Base-by-base conservation (phyloP, 169 alveolate genomes). In the Cryptosporidium sp. region DNA sequence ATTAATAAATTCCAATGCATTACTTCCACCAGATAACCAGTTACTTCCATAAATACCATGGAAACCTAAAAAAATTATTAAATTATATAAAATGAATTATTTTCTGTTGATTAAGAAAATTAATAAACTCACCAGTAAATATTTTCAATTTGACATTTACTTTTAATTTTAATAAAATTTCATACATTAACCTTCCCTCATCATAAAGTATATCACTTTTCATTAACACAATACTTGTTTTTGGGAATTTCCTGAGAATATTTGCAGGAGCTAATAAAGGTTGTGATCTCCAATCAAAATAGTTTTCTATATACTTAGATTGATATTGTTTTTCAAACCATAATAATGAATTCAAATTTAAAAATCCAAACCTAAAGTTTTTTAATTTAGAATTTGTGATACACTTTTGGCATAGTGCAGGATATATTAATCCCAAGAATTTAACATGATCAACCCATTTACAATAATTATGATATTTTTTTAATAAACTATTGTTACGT, bases 271-370 rank as follows among this genome's bases (percentile, higher is more conserved):
- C 51, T 26, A 75, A n/a, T 58, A 75, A 39, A 16, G 86, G 86
- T 26, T 75, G 86, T 26, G 86, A 58, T 75, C 86, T 75, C 86
- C 86, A 75, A 35, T 75, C 86, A 18, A 75, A 75, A 42, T 75
- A 60, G 33, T 21, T 60, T 23, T 52, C 70, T 26, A 75, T 10
- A 29, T 75, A 75, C 29, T 39, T 75, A 21, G 86, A 60, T 23
- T 75, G 86, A 35, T 75, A 58, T 26, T 75, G 86, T 21, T 75
- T 75, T 35, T 75, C 86, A 53, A 75, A 75, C 86, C 86, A 75
- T 12, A 29, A 33, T 6, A 75, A 23, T 21, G 86, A 58, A 35
- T 26, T 44, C 26, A 31, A 23, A 21, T 21, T 75, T 60, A 75
- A 31, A 26, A 75, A 75, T 31, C 86, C 86, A 26, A 75, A 29